Percentiles rank a stretch among this genome's conserved stretches.
Evolutionary conservation across 805 yeast genomes (phyloP).

Genomic region (Barnettozyma vustinii): DNA sequence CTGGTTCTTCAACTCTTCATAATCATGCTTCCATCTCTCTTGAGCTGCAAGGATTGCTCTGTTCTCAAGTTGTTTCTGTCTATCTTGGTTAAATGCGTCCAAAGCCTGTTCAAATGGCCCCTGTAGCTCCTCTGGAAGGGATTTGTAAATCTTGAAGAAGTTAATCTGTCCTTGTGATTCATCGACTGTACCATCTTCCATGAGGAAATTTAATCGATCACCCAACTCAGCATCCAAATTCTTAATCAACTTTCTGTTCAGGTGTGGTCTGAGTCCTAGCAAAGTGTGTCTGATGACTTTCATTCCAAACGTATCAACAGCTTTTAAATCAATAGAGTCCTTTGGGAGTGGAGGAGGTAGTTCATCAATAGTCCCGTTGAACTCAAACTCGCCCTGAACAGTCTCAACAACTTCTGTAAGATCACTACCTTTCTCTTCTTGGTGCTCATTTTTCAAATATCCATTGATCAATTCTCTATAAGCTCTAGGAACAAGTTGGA

Average conservation of each 20-base stretch:
- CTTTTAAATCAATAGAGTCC: constrained; percentile 43
- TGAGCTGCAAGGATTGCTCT: constrained; percentile 81
- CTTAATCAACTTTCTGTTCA: constrained; percentile 25
- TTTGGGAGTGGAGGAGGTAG: constrained; percentile 45
- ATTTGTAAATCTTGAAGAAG: constrained; percentile 61
- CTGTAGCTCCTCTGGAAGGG: constrained; percentile 43
- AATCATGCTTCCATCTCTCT: constrained; percentile 83
- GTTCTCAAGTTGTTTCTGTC: constrained; percentile 74
- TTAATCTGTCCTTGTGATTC: constrained; percentile 35
- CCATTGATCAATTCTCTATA: constrained; percentile 26
- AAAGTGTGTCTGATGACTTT: constrained; percentile 74
- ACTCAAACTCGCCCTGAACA: not conserved
- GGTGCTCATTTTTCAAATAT: constrained; percentile 3
- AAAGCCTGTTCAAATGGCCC: constrained; percentile 58
- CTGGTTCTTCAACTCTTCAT: constrained; percentile 56
- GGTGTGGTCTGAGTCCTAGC: constrained; percentile 38
- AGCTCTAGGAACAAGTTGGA: constrained; percentile 29
- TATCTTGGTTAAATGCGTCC: constrained; percentile 62
- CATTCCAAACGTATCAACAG: constrained; percentile 76
- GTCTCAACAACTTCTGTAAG: not conserved
- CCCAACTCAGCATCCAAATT: constrained; percentile 31
- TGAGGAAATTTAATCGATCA: constrained; percentile 31
- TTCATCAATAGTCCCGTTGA: constrained; percentile 11
- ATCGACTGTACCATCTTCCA: constrained; percentile 15
- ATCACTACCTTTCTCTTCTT: constrained; percentile 1